Conservation (phyloP, 2,329 filamentous ascomycete species). For the Elsinoe arachidis region DNA sequence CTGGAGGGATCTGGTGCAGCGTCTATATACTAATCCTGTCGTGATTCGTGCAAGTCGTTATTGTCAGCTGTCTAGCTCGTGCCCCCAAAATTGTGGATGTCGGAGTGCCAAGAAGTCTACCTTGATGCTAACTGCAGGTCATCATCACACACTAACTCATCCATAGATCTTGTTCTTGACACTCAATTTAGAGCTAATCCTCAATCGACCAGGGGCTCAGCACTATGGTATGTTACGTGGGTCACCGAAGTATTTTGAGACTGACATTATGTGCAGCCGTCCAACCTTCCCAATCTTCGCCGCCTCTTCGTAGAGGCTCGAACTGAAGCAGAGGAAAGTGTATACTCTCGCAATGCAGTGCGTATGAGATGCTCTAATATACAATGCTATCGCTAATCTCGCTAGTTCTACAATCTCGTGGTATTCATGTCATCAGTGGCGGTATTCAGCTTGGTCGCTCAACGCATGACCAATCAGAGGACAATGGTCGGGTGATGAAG, state of each 20-base stretch:
- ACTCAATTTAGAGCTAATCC: too few relatives aligned
- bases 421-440: conserved; percentile 95
- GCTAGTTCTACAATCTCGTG: conserved; percentile 92
- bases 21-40: background rate
- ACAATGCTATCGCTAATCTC: conserved; percentile 7
- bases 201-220: too few relatives aligned
- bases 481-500: conserved; percentile 3
- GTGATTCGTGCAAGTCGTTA: background rate
- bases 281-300: conserved; percentile 85
- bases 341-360: conserved; percentile 88
- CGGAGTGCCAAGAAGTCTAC: background rate
- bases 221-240: too few relatives aligned
- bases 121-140: background rate
- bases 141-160: background rate
- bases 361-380: conserved; percentile 28
- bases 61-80: background rate
- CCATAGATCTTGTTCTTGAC: too few relatives aligned
- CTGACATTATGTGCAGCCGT: conserved; percentile 38
- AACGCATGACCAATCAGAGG: conserved; percentile 56
- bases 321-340: conserved; percentile 86
- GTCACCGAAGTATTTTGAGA: too few relatives aligned
- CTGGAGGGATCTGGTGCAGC: too few relatives aligned
- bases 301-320: conserved; percentile 91
- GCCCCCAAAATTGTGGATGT: background rate
- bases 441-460: conserved; percentile 85